Evolutionary conservation across 345 rosid genomes (phyloP).

Genomic region (Rhizophora apiculata): DNA sequence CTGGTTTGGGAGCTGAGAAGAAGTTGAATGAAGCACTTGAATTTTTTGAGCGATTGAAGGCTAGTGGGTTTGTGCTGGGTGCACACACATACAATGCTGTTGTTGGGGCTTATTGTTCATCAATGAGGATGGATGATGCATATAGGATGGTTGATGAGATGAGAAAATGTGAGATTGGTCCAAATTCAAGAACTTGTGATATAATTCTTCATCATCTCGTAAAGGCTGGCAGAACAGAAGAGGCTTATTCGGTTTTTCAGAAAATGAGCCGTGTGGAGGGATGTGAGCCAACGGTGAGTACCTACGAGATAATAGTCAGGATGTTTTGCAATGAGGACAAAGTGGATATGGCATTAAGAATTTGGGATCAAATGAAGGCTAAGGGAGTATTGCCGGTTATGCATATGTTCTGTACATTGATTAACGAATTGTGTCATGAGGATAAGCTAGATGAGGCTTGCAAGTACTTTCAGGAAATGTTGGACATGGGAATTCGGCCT

Average conservation of each 20-base stretch:
- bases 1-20: constrained; percentile 69
- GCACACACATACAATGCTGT: constrained; percentile 80
- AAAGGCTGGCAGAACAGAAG: constrained; percentile 41
- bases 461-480: constrained; percentile 75
- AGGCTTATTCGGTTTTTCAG: constrained; percentile 58
- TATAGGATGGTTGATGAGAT: constrained; percentile 61
- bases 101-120: constrained; percentile 74
- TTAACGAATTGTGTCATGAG: constrained; percentile 54
- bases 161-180: constrained; percentile 51
- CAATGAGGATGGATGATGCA: constrained; percentile 50
- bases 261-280: constrained; percentile 37
- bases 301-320: constrained; percentile 73
- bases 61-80: constrained; percentile 54
- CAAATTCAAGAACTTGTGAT: constrained; percentile 72
- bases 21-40: constrained; percentile 56
- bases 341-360: constrained; percentile 57
- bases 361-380: constrained; percentile 76
- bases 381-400: constrained; percentile 75
- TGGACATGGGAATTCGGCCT: constrained; percentile 81
- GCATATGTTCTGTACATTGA: constrained; percentile 80
- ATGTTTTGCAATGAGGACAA: constrained; percentile 73
- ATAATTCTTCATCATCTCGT: constrained; percentile 69
- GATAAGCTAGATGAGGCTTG: constrained; percentile 70
- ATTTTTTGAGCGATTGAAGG: constrained; percentile 55
- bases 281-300: constrained; percentile 64